These are phyloP conservation scores for Alternaria incomplexa DNA, from an alignment of 2,329 filamentous ascomycete genomes.

Conservation along the genomic window DNA sequence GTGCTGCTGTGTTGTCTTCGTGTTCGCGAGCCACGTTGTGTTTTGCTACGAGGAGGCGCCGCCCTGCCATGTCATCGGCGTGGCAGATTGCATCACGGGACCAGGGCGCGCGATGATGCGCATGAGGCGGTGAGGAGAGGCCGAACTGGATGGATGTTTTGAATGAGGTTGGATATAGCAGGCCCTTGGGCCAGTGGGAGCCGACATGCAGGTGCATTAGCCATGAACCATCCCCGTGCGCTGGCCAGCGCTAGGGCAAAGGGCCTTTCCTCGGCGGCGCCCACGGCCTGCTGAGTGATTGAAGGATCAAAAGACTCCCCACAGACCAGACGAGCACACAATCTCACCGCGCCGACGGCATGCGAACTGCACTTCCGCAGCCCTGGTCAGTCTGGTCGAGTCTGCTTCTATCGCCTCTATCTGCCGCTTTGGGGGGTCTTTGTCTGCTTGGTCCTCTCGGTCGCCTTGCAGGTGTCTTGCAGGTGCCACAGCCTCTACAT, in stretches of 20 bases:
- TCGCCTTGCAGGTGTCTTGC: constrained; percentile 15
- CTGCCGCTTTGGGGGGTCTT: constrained; percentile 23
- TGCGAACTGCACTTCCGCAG: constrained; percentile 31
- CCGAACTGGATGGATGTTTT: constrained; percentile 25
- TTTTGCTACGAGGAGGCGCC: constrained; percentile 17
- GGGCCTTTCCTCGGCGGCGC: constrained; percentile 25
- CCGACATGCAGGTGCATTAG: constrained; percentile 44
- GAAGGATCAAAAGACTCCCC: constrained; percentile 22
- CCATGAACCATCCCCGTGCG: constrained; percentile 46
- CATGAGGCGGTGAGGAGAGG: constrained; percentile 46
- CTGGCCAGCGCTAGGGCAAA: constrained; percentile 34
- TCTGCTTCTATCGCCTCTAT: neutral
- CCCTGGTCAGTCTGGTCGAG: constrained; percentile 22
- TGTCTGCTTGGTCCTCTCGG: neutral
- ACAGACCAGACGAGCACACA: constrained; percentile 15
- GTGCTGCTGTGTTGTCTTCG: constrained; percentile 37
- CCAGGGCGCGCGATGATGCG: constrained; percentile 38
- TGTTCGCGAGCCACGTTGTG: constrained; percentile 41
- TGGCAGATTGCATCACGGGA: constrained; percentile 34
- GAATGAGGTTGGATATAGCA: constrained; percentile 37
- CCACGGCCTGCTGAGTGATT: constrained; percentile 21
- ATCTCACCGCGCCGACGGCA: constrained; percentile 35
- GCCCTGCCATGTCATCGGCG: constrained; percentile 20
- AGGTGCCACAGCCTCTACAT: constrained; percentile 32
- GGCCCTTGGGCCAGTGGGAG: constrained; percentile 37